Evolutionary conservation across 371 early-diverging fungal species (phyloP).

Genomic region (Capillidium rhysosporum): DNA sequence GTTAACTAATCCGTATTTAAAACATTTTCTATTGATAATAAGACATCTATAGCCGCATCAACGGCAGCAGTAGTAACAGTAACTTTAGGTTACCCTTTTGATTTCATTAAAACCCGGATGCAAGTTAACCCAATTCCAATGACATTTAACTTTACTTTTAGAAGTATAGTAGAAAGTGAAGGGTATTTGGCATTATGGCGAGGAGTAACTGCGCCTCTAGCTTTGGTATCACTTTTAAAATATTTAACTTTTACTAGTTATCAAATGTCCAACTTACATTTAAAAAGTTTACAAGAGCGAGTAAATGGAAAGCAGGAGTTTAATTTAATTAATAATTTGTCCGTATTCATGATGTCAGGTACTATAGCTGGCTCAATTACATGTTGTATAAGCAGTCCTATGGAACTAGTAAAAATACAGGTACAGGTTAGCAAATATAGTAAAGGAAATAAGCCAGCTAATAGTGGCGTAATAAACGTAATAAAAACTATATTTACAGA

Average conservation of each 20-base stretch:
- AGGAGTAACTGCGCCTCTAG: slow-evolving; percentile 1
- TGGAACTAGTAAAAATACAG: slow-evolving; percentile 6
- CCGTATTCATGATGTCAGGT: slow-evolving; percentile 1
- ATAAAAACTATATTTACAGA: not conserved
- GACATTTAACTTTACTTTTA: not conserved
- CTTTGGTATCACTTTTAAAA: not conserved
- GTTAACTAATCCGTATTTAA: too few relatives aligned
- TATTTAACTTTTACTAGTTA: slow-evolving; percentile 1
- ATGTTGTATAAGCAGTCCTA: not conserved
- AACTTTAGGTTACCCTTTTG: slow-evolving; percentile 2
- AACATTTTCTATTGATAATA: not conserved
- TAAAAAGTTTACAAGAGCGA: not conserved
- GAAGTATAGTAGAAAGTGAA: not conserved
- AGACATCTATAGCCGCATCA: not conserved
- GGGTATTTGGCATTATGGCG: slow-evolving; percentile 4
- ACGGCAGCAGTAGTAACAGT: not conserved
- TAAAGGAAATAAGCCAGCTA: not conserved
- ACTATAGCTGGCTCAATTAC: not conserved
- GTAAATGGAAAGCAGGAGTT: not conserved
- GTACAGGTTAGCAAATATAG: not conserved
- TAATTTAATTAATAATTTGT: not conserved
- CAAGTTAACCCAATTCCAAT: not conserved
- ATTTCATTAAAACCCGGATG: slow-evolving; percentile 5
- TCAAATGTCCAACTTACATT: not conserved
- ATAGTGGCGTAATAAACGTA: not conserved